Evolutionary conservation across 441 rosid species (phyloP), one percentile per base, ranked within the genome.

Genomic region (Cnidoscolus chayamansa): DNA sequence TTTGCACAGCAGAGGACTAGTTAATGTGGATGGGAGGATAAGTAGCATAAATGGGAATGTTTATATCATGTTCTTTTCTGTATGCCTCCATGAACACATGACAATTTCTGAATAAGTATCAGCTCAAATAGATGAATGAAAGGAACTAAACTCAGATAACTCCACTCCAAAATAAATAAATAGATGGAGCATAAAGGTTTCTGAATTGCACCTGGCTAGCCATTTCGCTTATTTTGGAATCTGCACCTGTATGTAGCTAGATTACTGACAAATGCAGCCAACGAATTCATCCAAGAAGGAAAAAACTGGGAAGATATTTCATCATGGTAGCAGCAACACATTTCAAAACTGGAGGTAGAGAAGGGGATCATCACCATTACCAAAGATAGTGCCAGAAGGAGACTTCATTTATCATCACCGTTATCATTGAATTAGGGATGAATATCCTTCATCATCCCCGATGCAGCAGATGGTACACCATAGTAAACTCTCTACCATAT

Each of bases 141-240:
- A 0, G 30, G 17, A 63, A 47, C 3, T 31, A 58, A 6, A 32
- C 4, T 16, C 45, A 60, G 15, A 60, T 19, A 60, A 54, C 57
- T n/a, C 25, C 35, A 2, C 40, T 1, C 19, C 64, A 63, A 17
- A 43, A 37, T 37, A n/a, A 63, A 37, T n/a, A 40, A 63, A 19
- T 10, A 63, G 19, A 63, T 63, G 9, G 31, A 19, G 53, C 53
- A 45, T 9, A 47, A 63, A 25, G 67, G n/a, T 17, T 43, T 63
- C n/a, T 63, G 35, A 40, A 70, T 10, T 25, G 45, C 25, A 70
- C 78, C 71, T 76, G 74, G 47, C 74, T 4, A 70, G 60, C 54
- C 67, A 11, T 12, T 16, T 20, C 7, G 11, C 66, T 20, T 10
- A 54, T 37, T 56, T 59, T 53, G 15, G 6, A 2, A 3, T 59